Evolutionary conservation across 2,329 filamentous ascomycete species (phyloP).

Genomic region (Zymoseptoria crescenta): DNA sequence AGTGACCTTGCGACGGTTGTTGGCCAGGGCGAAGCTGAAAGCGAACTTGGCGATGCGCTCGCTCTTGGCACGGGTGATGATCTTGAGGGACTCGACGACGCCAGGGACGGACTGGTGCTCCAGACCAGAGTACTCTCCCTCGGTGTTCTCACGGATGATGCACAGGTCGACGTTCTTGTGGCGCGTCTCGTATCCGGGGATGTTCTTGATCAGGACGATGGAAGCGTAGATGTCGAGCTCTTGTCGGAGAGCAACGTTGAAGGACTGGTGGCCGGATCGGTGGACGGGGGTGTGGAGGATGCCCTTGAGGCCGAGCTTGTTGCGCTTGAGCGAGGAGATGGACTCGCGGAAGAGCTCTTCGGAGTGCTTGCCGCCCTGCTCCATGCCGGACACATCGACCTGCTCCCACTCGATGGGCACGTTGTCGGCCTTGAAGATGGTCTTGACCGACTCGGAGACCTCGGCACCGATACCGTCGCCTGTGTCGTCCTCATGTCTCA

Average conservation of each 20-base stretch:
- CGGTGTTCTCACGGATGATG: conserved; percentile 99
- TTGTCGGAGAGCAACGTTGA: conserved; percentile 98
- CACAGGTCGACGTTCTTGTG: conserved; percentile 96
- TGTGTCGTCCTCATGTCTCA: neutral
- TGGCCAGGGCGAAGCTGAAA: conserved; percentile 94
- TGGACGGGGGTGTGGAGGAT: conserved; percentile 97
- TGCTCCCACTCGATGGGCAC: conserved; percentile 99
- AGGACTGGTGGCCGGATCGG: conserved; percentile 94
- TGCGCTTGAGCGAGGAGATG: conserved; percentile 89
- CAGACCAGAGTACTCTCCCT: conserved; percentile 97
- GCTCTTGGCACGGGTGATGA: conserved; percentile 97
- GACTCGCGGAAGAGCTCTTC: conserved; percentile 95
- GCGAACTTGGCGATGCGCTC: conserved; percentile 99
- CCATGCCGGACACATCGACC: conserved; percentile 87
- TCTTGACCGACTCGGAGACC: conserved; percentile 96
- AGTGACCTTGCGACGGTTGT: conserved; percentile 98
- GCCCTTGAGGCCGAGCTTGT: conserved; percentile 98
- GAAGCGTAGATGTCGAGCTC: conserved; percentile 99
- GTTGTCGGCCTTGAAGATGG: conserved; percentile 99
- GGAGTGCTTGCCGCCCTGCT: conserved; percentile 74
- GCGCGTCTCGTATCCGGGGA: conserved; percentile 93
- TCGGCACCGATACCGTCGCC: conserved; percentile 96
- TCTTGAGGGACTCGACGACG: conserved; percentile 98
- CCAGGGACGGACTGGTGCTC: conserved; percentile 96
- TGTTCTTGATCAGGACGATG: conserved; percentile 98